phyloP scores from a whole-genome alignment of 2,329 filamentous ascomycete species.

The Fusarium piperis region DNA sequence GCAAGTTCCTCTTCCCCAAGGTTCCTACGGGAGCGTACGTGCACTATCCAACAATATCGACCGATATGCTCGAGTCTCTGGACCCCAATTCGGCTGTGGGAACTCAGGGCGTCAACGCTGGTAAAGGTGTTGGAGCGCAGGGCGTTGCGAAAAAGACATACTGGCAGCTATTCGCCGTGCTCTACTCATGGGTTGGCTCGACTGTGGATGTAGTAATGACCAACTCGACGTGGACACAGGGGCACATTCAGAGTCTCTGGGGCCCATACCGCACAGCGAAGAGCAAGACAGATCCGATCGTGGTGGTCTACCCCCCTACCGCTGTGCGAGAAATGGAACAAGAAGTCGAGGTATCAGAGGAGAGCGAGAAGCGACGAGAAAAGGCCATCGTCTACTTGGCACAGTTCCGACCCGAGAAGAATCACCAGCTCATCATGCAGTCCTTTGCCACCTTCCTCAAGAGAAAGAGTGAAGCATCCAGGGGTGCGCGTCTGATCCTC shows the following conservation, averaged over 20 bases:
- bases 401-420: slow-evolving; percentile 97
- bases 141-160: slow-evolving; percentile 81
- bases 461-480: slow-evolving; percentile 59
- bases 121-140: slow-evolving; percentile 76
- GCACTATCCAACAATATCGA: slow-evolving; percentile 98
- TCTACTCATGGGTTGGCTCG: slow-evolving; percentile 86
- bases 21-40: slow-evolving; percentile 93
- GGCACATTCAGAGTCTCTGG: slow-evolving; percentile 85
- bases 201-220: slow-evolving; percentile 96
- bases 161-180: slow-evolving; percentile 83
- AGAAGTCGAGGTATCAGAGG: slow-evolving; percentile 75
- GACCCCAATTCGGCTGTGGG: slow-evolving; percentile 69
- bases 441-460: slow-evolving; percentile 83
- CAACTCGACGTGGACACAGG: slow-evolving; percentile 94
- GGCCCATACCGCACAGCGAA: slow-evolving; percentile 62
- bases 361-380: slow-evolving; percentile 75
- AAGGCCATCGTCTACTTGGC: slow-evolving; percentile 89
- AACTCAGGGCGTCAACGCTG: slow-evolving; percentile 81
- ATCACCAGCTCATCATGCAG: slow-evolving; percentile 86
- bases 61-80: slow-evolving; percentile 92
- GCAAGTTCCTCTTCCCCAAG: slow-evolving; percentile 80
- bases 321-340: slow-evolving; percentile 85
- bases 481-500: slow-evolving; percentile 76
- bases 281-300: slow-evolving; percentile 64
- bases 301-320: slow-evolving; percentile 90